phyloP scores from a whole-genome alignment of 2,329 filamentous ascomycete genomes.

The Phialemonium atrogriseum region DNA sequence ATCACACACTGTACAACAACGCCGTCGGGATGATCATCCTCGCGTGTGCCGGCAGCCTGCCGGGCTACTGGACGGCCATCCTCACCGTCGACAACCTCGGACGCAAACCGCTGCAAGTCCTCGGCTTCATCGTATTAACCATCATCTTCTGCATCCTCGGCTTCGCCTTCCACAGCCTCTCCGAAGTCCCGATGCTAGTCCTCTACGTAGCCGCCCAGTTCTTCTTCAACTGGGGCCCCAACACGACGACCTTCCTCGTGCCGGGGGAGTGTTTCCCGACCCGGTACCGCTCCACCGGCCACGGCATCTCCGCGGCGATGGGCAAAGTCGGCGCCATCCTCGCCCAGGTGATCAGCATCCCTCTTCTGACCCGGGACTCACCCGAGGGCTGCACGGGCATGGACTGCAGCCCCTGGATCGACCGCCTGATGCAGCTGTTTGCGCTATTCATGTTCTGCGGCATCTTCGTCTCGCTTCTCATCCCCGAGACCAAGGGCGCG shows the following conservation, averaged over 20 bases:
- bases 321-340: constrained; percentile 63
- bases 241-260: constrained; percentile 58
- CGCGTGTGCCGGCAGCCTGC: constrained; percentile 67
- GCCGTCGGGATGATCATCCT: constrained; percentile 72
- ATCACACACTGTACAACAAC: constrained; percentile 61
- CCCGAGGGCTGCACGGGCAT: constrained; percentile 38
- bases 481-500: constrained; percentile 68
- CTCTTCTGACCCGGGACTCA: constrained; percentile 50
- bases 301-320: constrained; percentile 57
- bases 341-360: constrained; percentile 57
- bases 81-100: constrained; percentile 66
- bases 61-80: constrained; percentile 73
- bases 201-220: constrained; percentile 59
- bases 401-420: constrained; percentile 50
- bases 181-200: constrained; percentile 41
- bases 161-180: constrained; percentile 45
- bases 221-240: constrained; percentile 59
- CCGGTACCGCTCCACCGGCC: constrained; percentile 51
- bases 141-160: constrained; percentile 55
- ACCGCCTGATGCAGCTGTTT: constrained; percentile 70
- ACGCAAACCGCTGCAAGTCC: constrained; percentile 65
- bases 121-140: constrained; percentile 53
- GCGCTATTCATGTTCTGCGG: constrained; percentile 74
- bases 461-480: constrained; percentile 58
- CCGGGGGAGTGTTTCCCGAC: constrained; percentile 59